A percentile compares a stretch with the other conserved stretches of the same genome.
Conservation (phyloP, 768 basidiomycete genomes). For the Phaeotremella skinneri region DNA sequence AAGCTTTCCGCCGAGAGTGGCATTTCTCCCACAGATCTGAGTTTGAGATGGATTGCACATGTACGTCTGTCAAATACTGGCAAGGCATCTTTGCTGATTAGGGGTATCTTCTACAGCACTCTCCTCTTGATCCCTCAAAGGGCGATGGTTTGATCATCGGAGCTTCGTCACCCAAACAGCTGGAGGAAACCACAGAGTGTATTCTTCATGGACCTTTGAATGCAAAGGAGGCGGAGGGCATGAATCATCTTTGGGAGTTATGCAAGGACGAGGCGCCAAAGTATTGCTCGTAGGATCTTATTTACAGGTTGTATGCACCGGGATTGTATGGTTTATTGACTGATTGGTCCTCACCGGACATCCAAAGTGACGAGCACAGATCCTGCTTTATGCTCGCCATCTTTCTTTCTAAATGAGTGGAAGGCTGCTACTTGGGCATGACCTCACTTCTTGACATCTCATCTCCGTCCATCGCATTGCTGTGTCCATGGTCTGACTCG, state of each 20-base stretch:
- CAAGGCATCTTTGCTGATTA: neutral
- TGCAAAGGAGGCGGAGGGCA: neutral
- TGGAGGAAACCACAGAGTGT: neutral
- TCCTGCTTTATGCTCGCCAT: too few species aligned
- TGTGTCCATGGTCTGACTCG: too few species aligned
- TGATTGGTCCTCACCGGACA: too few species aligned
- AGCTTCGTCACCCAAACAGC: neutral
- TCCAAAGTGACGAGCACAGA: too few species aligned
- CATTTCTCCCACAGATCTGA: neutral
- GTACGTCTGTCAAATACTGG: neutral
- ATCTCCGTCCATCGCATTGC: too few species aligned
- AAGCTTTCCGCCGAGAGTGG: constrained; percentile 1
- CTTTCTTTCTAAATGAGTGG: too few species aligned
- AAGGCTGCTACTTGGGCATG: too few species aligned
- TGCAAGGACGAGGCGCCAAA: constrained; percentile 3
- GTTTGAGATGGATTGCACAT: neutral
- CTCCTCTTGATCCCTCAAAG: neutral
- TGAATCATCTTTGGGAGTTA: constrained; percentile 2
- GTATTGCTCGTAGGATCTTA: neutral
- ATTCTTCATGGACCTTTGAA: neutral
- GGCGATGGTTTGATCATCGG: neutral
- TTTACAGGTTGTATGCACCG: too few species aligned
- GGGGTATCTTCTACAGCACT: neutral
- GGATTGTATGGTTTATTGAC: too few species aligned
- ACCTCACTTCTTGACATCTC: too few species aligned